Evolutionary conservation across 441 rosid genomes (phyloP).

Genomic region (Mallotus japonicus): DNA sequence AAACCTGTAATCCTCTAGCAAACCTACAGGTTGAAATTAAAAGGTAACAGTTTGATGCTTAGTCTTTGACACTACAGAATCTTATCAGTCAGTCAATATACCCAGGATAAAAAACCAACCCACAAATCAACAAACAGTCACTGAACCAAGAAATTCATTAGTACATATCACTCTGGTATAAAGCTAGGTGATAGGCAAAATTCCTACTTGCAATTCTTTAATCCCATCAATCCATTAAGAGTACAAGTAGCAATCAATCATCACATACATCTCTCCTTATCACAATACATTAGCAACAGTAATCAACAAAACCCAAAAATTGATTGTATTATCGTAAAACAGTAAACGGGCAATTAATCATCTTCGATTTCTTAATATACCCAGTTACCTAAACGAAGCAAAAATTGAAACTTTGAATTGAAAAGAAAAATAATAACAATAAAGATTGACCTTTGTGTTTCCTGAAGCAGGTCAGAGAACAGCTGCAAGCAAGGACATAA

Average conservation of each 20-base stretch:
- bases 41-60: neutral
- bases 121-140: neutral
- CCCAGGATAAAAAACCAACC: neutral
- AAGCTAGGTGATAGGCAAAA: neutral
- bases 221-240: neutral
- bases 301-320: neutral
- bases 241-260: neutral
- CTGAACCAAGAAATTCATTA: neutral
- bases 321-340: neutral
- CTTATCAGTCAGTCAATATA: neutral
- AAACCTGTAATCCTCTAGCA: neutral
- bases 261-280: neutral
- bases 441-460: constrained; percentile 55
- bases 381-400: neutral
- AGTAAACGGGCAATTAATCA: neutral
- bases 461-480: constrained; percentile 77
- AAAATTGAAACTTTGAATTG: neutral
- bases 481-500: constrained; percentile 41
- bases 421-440: neutral
- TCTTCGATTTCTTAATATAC: neutral
- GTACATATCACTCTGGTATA: neutral
- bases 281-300: neutral
- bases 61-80: neutral
- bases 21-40: no score
- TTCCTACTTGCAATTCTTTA: neutral